A percentile compares a stretch with the other conserved stretches of the same genome.
Conservation (phyloP, 805 yeast genomes). For the Scheffersomyces spartinae region DNA sequence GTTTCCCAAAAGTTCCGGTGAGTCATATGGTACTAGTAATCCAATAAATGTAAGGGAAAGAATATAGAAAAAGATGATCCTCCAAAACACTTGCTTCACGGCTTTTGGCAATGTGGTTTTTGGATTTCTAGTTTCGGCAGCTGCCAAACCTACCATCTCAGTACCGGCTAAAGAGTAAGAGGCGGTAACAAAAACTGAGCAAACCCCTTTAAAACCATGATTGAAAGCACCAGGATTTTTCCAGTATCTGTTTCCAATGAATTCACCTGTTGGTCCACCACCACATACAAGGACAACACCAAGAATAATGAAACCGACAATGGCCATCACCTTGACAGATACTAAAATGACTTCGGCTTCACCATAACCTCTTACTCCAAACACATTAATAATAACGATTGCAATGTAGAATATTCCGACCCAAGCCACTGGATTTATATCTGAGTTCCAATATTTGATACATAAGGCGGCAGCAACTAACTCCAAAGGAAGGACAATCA, state of each 20-base stretch:
- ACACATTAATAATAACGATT: conserved; percentile 40
- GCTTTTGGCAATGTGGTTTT: conserved; percentile 46
- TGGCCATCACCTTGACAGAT: conserved; percentile 42
- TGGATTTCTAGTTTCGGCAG: conserved; percentile 46
- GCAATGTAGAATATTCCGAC: conserved; percentile 43
- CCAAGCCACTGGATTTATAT: conserved; percentile 39
- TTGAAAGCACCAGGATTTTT: conserved; percentile 42
- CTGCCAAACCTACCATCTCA: conserved; percentile 48
- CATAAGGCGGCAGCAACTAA: conserved; percentile 25
- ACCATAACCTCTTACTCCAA: conserved; percentile 59
- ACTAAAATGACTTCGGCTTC: conserved; percentile 56
- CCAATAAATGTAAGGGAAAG: conserved; percentile 37
- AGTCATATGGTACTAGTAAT: conserved; percentile 32
- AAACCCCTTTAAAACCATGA: conserved; percentile 45
- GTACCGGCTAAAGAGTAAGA: conserved; percentile 55
- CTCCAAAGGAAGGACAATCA: conserved; percentile 23
- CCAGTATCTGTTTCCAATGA: conserved; percentile 42
- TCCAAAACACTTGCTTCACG: conserved; percentile 43
- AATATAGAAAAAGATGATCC: conserved; percentile 40
- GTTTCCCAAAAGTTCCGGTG: conserved; percentile 16
- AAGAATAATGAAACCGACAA: conserved; percentile 45
- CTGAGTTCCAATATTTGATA: conserved; percentile 18
- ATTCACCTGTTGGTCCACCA: conserved; percentile 38
- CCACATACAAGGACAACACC: conserved; percentile 47
- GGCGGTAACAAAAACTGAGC: conserved; percentile 40